Evolutionary conservation across 2,329 filamentous ascomycete genomes (phyloP).

Genomic region (Exophiala spinifera): DNA sequence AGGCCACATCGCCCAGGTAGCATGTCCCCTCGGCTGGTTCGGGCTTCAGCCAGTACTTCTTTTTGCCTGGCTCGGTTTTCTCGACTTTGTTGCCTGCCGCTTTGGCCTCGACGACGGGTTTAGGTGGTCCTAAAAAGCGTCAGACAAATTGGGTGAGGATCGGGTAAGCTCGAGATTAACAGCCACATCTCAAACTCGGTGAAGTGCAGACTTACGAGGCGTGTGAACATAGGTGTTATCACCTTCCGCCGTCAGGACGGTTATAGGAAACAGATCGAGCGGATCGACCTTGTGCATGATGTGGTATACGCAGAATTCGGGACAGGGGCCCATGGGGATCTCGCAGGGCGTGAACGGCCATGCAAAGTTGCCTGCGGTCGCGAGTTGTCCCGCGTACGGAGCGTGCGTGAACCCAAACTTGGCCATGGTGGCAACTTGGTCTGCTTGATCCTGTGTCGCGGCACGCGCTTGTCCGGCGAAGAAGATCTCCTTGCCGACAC

Average conservation of each 20-base stretch:
- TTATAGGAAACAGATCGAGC: slow-evolving; percentile 4
- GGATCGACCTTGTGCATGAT: slow-evolving; percentile 42
- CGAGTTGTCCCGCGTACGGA: slow-evolving; percentile 49
- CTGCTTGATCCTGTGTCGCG: slow-evolving; percentile 44
- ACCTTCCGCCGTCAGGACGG: neutral
- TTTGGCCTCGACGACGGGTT: neutral
- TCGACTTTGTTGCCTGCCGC: neutral
- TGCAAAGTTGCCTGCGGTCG: slow-evolving; percentile 50
- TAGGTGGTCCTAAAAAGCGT: no score
- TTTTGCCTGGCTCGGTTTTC: neutral
- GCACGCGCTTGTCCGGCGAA: slow-evolving; percentile 47
- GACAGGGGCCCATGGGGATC: slow-evolving; percentile 40
- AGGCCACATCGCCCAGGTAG: slow-evolving; percentile 36
- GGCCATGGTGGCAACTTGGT: slow-evolving; percentile 41
- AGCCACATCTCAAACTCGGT: no score
- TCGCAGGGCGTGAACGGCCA: slow-evolving; percentile 38
- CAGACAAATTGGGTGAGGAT: no score
- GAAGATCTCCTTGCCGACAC: neutral
- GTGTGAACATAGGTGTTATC: neutral
- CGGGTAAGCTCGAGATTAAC: no score
- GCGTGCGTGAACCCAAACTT: slow-evolving; percentile 45
- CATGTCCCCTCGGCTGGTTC: slow-evolving; percentile 3
- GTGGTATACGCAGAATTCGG: slow-evolving; percentile 49
- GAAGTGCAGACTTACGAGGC: neutral
- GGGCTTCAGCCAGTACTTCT: neutral